These are phyloP conservation scores for Biscogniauxia sp. DNA, from an alignment of 2,329 filamentous ascomycete genomes.

Conservation along the genomic window DNA sequence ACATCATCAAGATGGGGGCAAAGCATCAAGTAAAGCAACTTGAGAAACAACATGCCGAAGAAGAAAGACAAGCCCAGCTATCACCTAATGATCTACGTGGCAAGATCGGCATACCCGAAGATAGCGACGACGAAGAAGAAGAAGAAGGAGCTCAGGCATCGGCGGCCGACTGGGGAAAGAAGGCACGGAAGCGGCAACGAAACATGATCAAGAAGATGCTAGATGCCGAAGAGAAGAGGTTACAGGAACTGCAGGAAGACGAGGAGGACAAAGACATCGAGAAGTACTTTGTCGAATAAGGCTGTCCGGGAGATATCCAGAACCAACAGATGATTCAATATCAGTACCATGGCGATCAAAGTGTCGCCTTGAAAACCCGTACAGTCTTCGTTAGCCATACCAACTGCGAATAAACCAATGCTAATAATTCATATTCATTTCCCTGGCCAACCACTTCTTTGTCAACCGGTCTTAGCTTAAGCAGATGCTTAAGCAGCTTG, in stretches of 20 bases:
- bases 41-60: constrained; percentile 55
- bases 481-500: not conserved
- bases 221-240: constrained; percentile 58
- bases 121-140: constrained; percentile 50
- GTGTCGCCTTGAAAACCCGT: not conserved
- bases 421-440: not conserved
- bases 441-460: not conserved
- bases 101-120: constrained; percentile 50
- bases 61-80: constrained; percentile 49
- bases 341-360: not conserved
- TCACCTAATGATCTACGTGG: constrained; percentile 65
- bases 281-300: constrained; percentile 55
- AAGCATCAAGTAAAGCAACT: constrained; percentile 63
- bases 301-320: not conserved
- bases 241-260: constrained; percentile 55
- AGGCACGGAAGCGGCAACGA: constrained; percentile 67
- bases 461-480: not conserved
- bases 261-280: constrained; percentile 74
- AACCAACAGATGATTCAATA: not conserved
- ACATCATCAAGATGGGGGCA: constrained; percentile 66
- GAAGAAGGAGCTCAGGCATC: constrained; percentile 42
- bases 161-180: constrained; percentile 65
- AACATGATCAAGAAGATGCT: constrained; percentile 64
- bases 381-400: not conserved
- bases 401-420: not conserved